A percentile compares a stretch with the other conserved stretches of the same genome.
phyloP scores from a whole-genome alignment of 2,329 filamentous ascomycete genomes.

The Ophidiomyces ophidiicola region DNA sequence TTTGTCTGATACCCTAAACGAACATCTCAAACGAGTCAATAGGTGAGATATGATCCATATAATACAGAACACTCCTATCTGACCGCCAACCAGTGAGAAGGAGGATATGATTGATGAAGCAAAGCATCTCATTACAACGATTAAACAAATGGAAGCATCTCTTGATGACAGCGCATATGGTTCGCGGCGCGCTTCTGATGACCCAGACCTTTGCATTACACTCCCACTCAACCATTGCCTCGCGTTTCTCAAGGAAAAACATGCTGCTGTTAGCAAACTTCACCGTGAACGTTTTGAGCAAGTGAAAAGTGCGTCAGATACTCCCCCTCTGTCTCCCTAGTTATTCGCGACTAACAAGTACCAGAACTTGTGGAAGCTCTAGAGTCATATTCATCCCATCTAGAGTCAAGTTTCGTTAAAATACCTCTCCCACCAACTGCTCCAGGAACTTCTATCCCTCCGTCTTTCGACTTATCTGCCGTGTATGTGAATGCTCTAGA shows the following conservation, averaged over 20 bases:
- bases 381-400: conserved; percentile 89
- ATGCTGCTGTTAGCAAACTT: conserved; percentile 62
- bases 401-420: conserved; percentile 77
- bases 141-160: conserved; percentile 86
- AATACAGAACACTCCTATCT: not conserved
- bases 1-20: conserved; percentile 81
- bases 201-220: conserved; percentile 55
- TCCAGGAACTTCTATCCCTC: conserved; percentile 61
- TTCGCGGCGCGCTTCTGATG: conserved; percentile 53
- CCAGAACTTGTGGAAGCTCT: conserved; percentile 84
- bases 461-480: conserved; percentile 83
- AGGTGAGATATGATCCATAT: conserved; percentile 36
- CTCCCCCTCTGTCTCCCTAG: not conserved
- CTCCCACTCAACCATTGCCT: conserved; percentile 74
- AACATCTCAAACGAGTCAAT: conserved; percentile 73
- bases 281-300: conserved; percentile 91
- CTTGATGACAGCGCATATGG: conserved; percentile 61
- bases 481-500: conserved; percentile 79
- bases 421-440: conserved; percentile 74
- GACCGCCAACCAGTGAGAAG: conserved; percentile 52
- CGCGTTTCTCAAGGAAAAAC: conserved; percentile 70
- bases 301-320: conserved; percentile 61
- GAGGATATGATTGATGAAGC: conserved; percentile 83
- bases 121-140: conserved; percentile 67
- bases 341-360: conserved; percentile 21